Evolutionary conservation across 371 early-diverging fungal genomes (phyloP).

Genomic region (Apophysomyces trapeziformis): DNA sequence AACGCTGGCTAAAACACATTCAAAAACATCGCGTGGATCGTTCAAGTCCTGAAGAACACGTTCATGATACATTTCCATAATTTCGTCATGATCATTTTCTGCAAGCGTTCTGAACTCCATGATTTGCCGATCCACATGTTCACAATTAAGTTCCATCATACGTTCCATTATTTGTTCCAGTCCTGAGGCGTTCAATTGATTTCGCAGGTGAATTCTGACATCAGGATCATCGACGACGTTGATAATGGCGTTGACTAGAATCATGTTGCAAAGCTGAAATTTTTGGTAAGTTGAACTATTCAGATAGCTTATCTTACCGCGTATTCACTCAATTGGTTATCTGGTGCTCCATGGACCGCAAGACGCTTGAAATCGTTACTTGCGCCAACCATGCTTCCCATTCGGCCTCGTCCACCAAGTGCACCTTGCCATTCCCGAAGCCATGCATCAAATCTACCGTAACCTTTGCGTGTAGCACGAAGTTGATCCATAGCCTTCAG

Average conservation of each 20-base stretch:
- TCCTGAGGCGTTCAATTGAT: constrained; percentile 78
- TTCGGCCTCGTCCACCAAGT: constrained; percentile 80
- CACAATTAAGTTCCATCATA: constrained; percentile 68
- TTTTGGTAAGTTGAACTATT: background rate
- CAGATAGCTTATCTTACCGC: constrained; percentile 42
- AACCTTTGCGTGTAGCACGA: constrained; percentile 56
- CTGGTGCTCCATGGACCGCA: constrained; percentile 62
- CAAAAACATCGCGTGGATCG: constrained; percentile 82
- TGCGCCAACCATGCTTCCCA: constrained; percentile 85
- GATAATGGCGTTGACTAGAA: constrained; percentile 84
- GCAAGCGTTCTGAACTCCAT: constrained; percentile 73
- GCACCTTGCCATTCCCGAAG: constrained; percentile 71
- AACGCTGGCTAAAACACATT: constrained; percentile 71
- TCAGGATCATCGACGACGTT: constrained; percentile 81
- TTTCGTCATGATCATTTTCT: constrained; percentile 80
- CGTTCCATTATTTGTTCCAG: constrained; percentile 74
- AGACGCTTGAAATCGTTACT: constrained; percentile 75
- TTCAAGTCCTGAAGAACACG: constrained; percentile 76
- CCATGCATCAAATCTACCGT: constrained; percentile 84
- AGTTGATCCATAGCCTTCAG: constrained; percentile 71
- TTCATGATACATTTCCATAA: constrained; percentile 79
- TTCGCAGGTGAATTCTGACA: constrained; percentile 76
- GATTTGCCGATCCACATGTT: constrained; percentile 75
- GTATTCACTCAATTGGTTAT: constrained; percentile 79
- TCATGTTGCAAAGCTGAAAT: constrained; percentile 71